phyloP scores from a whole-genome alignment of 257 asterid species.

The Nicotiana sylvestris region DNA sequence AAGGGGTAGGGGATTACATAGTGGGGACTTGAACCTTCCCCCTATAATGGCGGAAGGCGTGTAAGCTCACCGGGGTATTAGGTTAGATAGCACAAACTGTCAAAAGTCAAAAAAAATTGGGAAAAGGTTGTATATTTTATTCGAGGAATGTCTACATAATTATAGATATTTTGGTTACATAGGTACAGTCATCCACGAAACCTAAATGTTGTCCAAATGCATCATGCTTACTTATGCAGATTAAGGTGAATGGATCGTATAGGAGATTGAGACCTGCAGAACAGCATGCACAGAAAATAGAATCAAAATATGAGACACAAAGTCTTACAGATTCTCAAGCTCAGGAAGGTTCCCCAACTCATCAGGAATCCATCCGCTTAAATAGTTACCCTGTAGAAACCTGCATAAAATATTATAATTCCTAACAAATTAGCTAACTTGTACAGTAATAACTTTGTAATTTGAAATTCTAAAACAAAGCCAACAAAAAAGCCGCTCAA shows the following conservation, averaged over 20 bases:
- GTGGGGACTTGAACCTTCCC: not conserved
- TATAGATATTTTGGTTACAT: not conserved
- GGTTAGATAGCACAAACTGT: not conserved
- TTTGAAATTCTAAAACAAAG: not conserved
- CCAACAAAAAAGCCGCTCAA: not conserved
- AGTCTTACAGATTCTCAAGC: slow-evolving; percentile 75
- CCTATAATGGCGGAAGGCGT: not conserved
- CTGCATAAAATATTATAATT: slow-evolving; percentile 38
- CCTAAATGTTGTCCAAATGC: not conserved
- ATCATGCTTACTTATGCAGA: not conserved
- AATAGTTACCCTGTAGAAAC: slow-evolving; percentile 89
- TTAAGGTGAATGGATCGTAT: not conserved
- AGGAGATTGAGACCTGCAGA: not conserved
- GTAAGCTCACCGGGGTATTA: slow-evolving; percentile 9
- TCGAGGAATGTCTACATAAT: not conserved
- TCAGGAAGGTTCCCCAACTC: slow-evolving; percentile 77
- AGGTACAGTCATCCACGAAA: not conserved
- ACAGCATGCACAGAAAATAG: slow-evolving; percentile 6
- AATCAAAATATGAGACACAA: not conserved
- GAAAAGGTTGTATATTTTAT: not conserved
- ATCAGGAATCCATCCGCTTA: slow-evolving; percentile 76
- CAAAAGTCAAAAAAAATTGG: not conserved
- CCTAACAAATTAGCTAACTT: not conserved
- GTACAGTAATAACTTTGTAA: not conserved
- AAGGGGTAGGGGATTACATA: not conserved